A percentile compares a stretch with the other conserved stretches of the same genome.
Evolutionary conservation across 2,329 filamentous ascomycete species (phyloP).

Genomic region (Fusarium scirpi): DNA sequence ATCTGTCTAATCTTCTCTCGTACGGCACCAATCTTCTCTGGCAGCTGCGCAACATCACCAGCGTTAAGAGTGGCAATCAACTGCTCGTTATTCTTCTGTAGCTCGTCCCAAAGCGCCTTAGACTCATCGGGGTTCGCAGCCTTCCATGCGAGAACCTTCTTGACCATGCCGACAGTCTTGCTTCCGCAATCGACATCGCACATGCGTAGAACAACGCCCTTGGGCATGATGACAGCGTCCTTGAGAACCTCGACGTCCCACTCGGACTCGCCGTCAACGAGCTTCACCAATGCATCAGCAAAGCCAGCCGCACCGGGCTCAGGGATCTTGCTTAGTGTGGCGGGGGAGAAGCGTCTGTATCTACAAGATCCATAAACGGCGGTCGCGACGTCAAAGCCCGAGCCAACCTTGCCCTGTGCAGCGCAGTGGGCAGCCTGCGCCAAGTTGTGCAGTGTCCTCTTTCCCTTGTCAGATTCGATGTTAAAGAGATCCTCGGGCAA

Average conservation of each 20-base stretch:
- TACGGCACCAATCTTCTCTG: slow-evolving; percentile 61
- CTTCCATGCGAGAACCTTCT: slow-evolving; percentile 87
- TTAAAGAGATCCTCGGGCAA: slow-evolving; percentile 69
- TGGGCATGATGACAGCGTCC: slow-evolving; percentile 76
- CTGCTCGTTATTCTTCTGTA: slow-evolving; percentile 80
- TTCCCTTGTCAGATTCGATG: slow-evolving; percentile 65
- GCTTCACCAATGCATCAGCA: slow-evolving; percentile 68
- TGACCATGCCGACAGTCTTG: slow-evolving; percentile 95
- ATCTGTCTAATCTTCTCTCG: slow-evolving; percentile 79
- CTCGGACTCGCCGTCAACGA: slow-evolving; percentile 71
- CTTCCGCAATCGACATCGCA: slow-evolving; percentile 96
- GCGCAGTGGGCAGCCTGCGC: slow-evolving; percentile 94
- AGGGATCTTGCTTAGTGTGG: slow-evolving; percentile 74
- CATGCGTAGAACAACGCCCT: slow-evolving; percentile 84
- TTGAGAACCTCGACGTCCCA: slow-evolving; percentile 88
- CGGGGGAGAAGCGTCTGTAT: slow-evolving; percentile 92
- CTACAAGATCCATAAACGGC: slow-evolving; percentile 92
- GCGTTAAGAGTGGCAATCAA: slow-evolving; percentile 74
- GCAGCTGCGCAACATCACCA: slow-evolving; percentile 58
- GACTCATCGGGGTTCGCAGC: slow-evolving; percentile 73
- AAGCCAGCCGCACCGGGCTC: slow-evolving; percentile 77
- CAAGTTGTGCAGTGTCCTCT: slow-evolving; percentile 84
- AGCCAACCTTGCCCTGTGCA: slow-evolving; percentile 95
- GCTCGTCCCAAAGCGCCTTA: slow-evolving; percentile 75
- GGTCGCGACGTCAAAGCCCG: slow-evolving; percentile 93